These are phyloP conservation scores for Carex sylvatica DNA, from an alignment of 202 grass and related monocot species.

Conservation along the genomic window DNA sequence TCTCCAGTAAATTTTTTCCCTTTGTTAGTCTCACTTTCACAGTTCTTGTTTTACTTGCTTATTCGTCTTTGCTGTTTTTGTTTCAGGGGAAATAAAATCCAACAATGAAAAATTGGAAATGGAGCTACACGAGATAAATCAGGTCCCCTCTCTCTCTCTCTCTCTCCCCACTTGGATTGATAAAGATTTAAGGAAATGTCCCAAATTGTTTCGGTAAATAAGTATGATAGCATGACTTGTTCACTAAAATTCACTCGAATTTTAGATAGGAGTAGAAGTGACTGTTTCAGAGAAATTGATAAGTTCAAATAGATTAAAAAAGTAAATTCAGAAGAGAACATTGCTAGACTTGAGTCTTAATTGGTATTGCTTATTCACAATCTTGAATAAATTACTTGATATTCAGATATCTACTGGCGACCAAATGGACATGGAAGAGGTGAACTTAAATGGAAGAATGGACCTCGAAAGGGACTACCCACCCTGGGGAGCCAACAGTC, in stretches of 20 bases:
- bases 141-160: slow-evolving; percentile 13
- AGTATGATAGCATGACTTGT: neutral
- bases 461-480: slow-evolving; percentile 11
- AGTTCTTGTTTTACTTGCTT: neutral
- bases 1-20: slow-evolving; percentile 13
- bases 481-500: neutral
- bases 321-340: too few relatives aligned
- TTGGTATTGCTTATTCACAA: neutral
- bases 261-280: too few relatives aligned
- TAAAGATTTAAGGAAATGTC: neutral
- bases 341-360: neutral
- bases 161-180: neutral
- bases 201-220: neutral
- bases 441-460: slow-evolving; percentile 13
- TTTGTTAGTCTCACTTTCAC: neutral
- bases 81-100: slow-evolving; percentile 14
- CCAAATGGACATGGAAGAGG: slow-evolving; percentile 13
- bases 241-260: too few relatives aligned
- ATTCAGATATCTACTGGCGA: slow-evolving; percentile 7
- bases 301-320: too few relatives aligned
- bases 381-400: neutral
- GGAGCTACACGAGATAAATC: neutral
- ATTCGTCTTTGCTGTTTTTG: neutral
- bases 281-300: too few relatives aligned
- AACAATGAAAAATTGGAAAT: neutral